Base-by-base conservation (phyloP, 495 filamentous ascomycete genomes). In the Letharia lupina region DNA sequence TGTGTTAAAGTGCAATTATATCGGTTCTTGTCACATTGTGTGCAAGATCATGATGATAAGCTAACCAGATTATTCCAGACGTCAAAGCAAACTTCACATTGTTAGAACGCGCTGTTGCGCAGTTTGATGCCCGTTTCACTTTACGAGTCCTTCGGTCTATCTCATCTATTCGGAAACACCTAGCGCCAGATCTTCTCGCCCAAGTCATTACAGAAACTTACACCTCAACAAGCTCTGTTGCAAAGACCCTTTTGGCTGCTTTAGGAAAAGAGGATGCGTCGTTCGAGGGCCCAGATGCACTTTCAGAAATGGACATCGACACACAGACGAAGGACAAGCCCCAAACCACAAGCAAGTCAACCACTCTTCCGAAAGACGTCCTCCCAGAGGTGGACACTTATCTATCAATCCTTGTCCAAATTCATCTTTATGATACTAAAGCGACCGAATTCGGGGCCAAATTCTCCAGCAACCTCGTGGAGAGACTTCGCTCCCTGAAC, bases 51-150 rank as follows among this genome's bases (percentile, higher is more conserved):
- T 57, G 56, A 69, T 65, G 70, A 65, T 56, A 37, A 28, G 57
- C 62, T 61, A 60, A 44, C 45, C 9, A 45, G 71, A 64, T 71
- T 64, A 60, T 45, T 41, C 58, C 70, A 95, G 94, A 96, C 74
- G 96, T 98, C 81, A 93, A 92, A 79, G 85, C 82, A 82, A 96
- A 96, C 77, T 96, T 96, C 73, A 82, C 83, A 62, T 84, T 97
- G 39, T 84, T 98, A 67, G 92, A 96, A 70, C 89, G 91, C 73
- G 94, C 94, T 68, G 93, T 98, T 66, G 79, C 88, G 68, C 84
- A 96, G 71, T 98, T 98, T 74, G 94, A 98, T 79, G 85, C 92
- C 61, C 88, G 94, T 78, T 98, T 96, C 78, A 89, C 92, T 59
- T 87, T 98, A 64, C 84, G 95, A 69, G 94, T 94, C 64, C 84